These are phyloP conservation scores for Hypoxylon perforatum DNA, from an alignment of 495 filamentous ascomycete genomes.

Conservation along the genomic window DNA sequence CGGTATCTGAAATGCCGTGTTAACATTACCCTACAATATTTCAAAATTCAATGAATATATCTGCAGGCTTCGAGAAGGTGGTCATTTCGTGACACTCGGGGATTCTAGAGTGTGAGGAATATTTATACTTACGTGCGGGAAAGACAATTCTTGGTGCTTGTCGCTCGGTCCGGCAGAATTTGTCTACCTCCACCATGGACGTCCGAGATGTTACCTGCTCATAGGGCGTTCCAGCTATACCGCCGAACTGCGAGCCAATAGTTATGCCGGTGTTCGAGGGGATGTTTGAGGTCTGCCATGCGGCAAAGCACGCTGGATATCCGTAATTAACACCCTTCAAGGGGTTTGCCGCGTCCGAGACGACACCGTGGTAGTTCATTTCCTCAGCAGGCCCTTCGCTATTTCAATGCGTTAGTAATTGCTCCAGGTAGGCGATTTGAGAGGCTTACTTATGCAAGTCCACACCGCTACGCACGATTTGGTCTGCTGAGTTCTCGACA, in stretches of 20 bases:
- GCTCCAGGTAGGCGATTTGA: no score
- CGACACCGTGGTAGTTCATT: conserved; percentile 71
- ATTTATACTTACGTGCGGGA: no score
- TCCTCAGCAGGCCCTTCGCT: conserved; percentile 74
- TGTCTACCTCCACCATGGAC: conserved; percentile 47
- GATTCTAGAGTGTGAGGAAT: no score
- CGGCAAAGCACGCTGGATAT: conserved; percentile 71
- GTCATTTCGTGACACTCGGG: no score
- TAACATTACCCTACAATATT: no score
- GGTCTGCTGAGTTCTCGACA: conserved; percentile 75
- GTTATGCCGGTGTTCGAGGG: conserved; percentile 58
- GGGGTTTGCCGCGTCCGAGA: conserved; percentile 59
- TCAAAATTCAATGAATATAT: no score
- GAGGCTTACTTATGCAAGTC: conserved; percentile 62
- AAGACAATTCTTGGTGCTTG: conserved; percentile 62
- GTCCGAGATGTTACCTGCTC: conserved; percentile 32
- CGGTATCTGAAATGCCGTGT: conserved; percentile 66
- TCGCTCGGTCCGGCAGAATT: conserved; percentile 52
- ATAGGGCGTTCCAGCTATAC: conserved; percentile 43
- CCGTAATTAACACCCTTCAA: conserved; percentile 63
- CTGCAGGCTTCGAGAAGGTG: no score
- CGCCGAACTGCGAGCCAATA: conserved; percentile 62
- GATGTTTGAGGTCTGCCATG: conserved; percentile 66
- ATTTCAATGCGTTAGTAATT: no score
- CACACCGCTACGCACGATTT: conserved; percentile 61